Conservation (phyloP, 805 yeast genomes). For the Suhomyces vadensis region DNA sequence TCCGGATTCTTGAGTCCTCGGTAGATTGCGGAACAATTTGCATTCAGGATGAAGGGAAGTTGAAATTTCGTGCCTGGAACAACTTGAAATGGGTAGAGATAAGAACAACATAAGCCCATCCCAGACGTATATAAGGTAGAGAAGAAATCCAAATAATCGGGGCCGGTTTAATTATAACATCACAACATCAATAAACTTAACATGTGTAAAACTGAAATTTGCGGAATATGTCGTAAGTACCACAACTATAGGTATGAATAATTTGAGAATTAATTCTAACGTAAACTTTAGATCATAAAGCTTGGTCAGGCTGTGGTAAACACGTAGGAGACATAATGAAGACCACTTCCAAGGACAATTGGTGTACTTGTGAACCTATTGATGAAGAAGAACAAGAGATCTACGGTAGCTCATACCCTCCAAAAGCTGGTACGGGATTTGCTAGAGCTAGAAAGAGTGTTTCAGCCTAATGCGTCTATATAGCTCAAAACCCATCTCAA, state of each 20-base stretch:
- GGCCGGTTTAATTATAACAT: not conserved
- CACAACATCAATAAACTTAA: too few relatives aligned
- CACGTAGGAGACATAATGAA: conserved; percentile 59
- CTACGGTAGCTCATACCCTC: conserved; percentile 45
- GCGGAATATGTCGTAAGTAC: conserved; percentile 36
- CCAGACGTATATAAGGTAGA: not conserved
- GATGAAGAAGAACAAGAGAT: conserved; percentile 34
- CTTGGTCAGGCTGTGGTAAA: conserved; percentile 68
- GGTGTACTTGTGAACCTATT: conserved; percentile 57
- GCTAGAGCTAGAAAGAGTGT: conserved; percentile 24
- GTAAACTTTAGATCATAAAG: conserved; percentile 42
- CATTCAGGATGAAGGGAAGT: conserved; percentile 3
- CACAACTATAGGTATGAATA: not conserved
- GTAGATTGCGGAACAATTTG: conserved; percentile 1
- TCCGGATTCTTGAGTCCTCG: conserved; percentile 4
- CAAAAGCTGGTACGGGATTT: conserved; percentile 63
- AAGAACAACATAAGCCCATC: not conserved
- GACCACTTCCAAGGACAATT: conserved; percentile 43
- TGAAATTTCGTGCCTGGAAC: not conserved
- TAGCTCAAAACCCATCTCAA: not conserved
- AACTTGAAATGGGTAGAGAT: not conserved
- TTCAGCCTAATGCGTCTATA: not conserved
- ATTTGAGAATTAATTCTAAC: not conserved
- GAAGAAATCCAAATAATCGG: not conserved
- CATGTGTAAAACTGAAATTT: conserved; percentile 40